Conservation (phyloP, 495 filamentous ascomycete species). For the Viridothelium virens region DNA sequence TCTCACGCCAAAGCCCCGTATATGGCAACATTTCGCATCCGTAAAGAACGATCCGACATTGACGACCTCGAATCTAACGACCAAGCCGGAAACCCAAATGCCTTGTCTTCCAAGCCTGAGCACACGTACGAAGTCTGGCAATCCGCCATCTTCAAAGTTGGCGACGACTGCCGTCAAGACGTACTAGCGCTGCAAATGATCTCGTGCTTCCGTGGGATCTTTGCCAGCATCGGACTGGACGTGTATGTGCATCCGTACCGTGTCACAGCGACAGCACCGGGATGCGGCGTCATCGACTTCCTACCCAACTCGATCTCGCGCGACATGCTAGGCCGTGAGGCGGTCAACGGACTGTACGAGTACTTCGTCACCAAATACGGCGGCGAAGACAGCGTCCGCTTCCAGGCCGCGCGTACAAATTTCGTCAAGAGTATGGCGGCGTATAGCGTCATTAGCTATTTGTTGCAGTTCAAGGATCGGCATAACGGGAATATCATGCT, state of each 20-base stretch:
- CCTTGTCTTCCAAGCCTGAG: conserved; percentile 24
- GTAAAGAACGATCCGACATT: conserved; percentile 52
- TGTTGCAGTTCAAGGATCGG: conserved; percentile 97
- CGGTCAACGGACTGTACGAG: conserved; percentile 95
- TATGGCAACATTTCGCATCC: conserved; percentile 97
- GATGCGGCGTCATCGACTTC: conserved; percentile 97
- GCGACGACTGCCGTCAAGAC: conserved; percentile 96
- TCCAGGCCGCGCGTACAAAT: conserved; percentile 91
- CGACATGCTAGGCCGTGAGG: conserved; percentile 96
- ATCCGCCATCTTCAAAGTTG: conserved; percentile 99
- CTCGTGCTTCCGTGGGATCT: conserved; percentile 91
- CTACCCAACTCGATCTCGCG: conserved; percentile 95
- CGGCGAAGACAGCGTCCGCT: conserved; percentile 83
- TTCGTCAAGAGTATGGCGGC: conserved; percentile 99
- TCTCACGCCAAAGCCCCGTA: conserved; percentile 97
- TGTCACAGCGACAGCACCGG: conserved; percentile 95
- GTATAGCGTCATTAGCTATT: conserved; percentile 96
- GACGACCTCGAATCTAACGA: conserved; percentile 37
- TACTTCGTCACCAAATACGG: conserved; percentile 98
- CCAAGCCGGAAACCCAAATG: conserved; percentile 23
- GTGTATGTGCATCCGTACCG: conserved; percentile 96
- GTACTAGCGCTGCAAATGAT: conserved; percentile 97
- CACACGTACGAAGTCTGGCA: conserved; percentile 84
- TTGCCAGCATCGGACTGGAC: conserved; percentile 85
- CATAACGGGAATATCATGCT: conserved; percentile 99